These are phyloP conservation scores for Psilocybe cubensis DNA, from an alignment of 768 basidiomycete species.

Conservation along the genomic window DNA sequence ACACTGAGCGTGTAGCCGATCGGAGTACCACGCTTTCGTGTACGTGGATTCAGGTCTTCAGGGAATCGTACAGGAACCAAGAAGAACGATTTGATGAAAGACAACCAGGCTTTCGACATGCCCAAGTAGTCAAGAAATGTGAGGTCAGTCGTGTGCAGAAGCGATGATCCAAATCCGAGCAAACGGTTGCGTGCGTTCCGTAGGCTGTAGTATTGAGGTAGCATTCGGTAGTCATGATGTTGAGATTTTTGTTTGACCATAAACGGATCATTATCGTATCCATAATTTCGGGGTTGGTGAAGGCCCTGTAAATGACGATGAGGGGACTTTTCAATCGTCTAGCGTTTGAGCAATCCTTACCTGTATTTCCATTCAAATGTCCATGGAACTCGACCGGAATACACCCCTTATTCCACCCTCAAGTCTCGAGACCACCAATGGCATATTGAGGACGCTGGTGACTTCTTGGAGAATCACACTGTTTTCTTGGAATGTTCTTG, in stretches of 20 bases:
- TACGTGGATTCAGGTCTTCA: conserved; percentile 27
- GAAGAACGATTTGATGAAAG: conserved; percentile 39
- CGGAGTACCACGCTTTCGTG: conserved; percentile 44
- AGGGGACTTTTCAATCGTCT: background rate
- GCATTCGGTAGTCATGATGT: no score
- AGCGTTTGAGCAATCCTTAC: background rate
- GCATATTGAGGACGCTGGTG: conserved; percentile 50
- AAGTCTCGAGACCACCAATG: conserved; percentile 41
- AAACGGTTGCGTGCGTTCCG: conserved; percentile 44
- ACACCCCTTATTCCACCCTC: conserved; percentile 48
- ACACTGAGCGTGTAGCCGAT: conserved; percentile 44
- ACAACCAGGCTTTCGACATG: conserved; percentile 37
- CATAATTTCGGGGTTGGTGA: conserved; percentile 50
- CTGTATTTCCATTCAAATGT: conserved; percentile 51
- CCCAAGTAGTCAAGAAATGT: conserved; percentile 42
- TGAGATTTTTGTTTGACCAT: no score
- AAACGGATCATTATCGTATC: no score
- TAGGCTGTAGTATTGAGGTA: conserved; percentile 48
- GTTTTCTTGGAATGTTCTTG: conserved; percentile 44
- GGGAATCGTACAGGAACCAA: conserved; percentile 35
- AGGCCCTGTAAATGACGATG: conserved; percentile 40
- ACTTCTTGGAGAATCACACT: conserved; percentile 40
- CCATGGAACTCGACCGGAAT: conserved; percentile 47
- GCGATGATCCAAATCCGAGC: conserved; percentile 47
- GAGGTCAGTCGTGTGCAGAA: conserved; percentile 45